Percentiles rank a stretch among this genome's conserved stretches.
Evolutionary conservation across 164 flowering plant genomes (phyloP).

Genomic region (Euptelea pleiosperma): DNA sequence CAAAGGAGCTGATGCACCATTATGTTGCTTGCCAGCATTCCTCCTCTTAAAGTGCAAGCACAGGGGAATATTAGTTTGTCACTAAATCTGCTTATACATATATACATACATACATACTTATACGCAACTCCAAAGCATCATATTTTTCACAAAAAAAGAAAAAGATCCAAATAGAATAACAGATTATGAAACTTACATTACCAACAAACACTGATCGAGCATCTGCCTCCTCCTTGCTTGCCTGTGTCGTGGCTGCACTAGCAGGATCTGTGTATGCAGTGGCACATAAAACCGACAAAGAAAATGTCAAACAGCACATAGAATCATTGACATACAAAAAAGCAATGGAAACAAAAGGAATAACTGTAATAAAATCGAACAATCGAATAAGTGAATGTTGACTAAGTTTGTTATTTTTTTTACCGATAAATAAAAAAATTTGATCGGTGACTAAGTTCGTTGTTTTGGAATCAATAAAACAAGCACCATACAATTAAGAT

Average conservation of each 20-base stretch:
- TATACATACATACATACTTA: too few relatives aligned
- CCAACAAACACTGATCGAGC: conserved; percentile 71
- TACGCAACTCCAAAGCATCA: too few relatives aligned
- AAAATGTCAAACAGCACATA: neutral
- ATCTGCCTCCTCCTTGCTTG: conserved; percentile 62
- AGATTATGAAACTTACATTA: conserved; percentile 42
- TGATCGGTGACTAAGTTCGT: neutral
- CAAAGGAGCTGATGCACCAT: too few relatives aligned
- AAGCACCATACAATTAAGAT: too few relatives aligned
- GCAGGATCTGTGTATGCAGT: conserved; percentile 41
- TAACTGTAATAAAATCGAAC: neutral
- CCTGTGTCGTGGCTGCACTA: conserved; percentile 44
- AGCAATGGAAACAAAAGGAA: neutral
- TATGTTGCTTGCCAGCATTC: too few relatives aligned
- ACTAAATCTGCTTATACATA: too few relatives aligned
- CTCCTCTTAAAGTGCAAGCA: too few relatives aligned
- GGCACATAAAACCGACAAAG: neutral
- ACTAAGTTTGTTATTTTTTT: neutral
- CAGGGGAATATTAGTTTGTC: too few relatives aligned
- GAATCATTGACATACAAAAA: neutral
- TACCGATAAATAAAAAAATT: neutral
- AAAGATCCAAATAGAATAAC: neutral
- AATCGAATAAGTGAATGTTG: neutral
- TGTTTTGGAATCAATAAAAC: too few relatives aligned
- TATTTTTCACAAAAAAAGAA: neutral